Evolutionary conservation across 257 asterid genomes (phyloP).

Genomic region (Scutellaria baicalensis): DNA sequence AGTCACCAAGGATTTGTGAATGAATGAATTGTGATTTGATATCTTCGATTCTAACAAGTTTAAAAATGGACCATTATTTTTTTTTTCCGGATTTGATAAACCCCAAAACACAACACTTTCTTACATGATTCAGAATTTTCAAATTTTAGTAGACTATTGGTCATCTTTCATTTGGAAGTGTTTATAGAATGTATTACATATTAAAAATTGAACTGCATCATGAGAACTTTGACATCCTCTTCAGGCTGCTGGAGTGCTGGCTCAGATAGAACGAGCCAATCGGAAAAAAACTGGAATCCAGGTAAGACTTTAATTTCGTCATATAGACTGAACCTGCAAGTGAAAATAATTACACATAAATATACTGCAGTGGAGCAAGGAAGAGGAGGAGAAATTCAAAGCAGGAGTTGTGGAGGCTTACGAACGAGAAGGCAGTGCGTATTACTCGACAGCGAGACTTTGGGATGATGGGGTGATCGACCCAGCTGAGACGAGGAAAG

Average conservation of each 20-base stretch:
- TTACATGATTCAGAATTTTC: not conserved
- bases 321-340: not conserved
- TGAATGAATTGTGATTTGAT: not conserved
- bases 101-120: not conserved
- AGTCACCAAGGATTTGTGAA: not conserved
- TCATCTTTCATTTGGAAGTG: not conserved
- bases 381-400: slow-evolving; percentile 80
- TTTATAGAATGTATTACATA: not conserved
- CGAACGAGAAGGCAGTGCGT: slow-evolving; percentile 82
- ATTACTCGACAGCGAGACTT: slow-evolving; percentile 87
- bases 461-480: slow-evolving; percentile 98
- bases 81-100: not conserved
- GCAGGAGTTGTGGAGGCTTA: slow-evolving; percentile 70
- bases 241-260: slow-evolving; percentile 97
- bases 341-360: not conserved
- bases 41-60: not conserved
- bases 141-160: not conserved
- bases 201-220: not conserved
- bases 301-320: slow-evolving; percentile 27
- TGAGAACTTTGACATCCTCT: not conserved
- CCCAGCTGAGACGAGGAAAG: slow-evolving; percentile 88
- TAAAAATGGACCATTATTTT: not conserved
- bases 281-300: slow-evolving; percentile 60
- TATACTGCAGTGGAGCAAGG: slow-evolving; percentile 69
- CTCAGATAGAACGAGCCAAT: slow-evolving; percentile 73